Evolutionary conservation across 257 asterid genomes (phyloP).

Genomic region (Marsdenia floribunda): DNA sequence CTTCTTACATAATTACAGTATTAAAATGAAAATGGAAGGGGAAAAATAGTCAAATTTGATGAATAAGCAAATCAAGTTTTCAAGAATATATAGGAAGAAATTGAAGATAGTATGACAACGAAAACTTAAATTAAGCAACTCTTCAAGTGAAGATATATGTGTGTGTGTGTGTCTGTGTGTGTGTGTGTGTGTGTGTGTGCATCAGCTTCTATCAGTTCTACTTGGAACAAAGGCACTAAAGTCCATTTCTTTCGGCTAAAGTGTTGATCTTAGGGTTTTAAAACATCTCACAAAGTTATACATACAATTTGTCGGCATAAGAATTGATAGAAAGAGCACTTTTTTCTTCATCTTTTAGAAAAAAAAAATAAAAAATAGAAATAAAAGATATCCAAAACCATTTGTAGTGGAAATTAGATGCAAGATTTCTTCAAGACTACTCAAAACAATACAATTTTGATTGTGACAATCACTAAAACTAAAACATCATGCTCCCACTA

Average conservation of each 20-base stretch:
- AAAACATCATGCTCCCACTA: background rate
- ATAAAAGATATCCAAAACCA: too few relatives aligned
- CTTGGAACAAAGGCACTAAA: background rate
- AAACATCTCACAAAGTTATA: background rate
- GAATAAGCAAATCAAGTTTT: too few relatives aligned
- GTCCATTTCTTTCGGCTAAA: constrained; percentile 13
- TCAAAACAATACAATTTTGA: background rate
- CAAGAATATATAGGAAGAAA: too few relatives aligned
- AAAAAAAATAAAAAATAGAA: background rate
- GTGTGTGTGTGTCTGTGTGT: too few relatives aligned
- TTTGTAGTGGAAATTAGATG: background rate
- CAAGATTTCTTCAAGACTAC: background rate
- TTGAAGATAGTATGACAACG: too few relatives aligned
- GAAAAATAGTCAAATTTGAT: too few relatives aligned
- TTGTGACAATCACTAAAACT: constrained; percentile 2
- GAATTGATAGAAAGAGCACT: background rate
- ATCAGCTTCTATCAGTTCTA: background rate
- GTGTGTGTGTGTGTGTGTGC: background rate
- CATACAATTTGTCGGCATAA: background rate
- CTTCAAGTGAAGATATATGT: too few relatives aligned
- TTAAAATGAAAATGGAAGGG: too few relatives aligned
- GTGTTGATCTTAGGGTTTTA: background rate
- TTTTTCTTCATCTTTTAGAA: background rate
- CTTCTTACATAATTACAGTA: too few relatives aligned
- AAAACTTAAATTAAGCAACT: too few relatives aligned